phyloP scores from a whole-genome alignment of 495 filamentous ascomycete species.

The Pyrenula massariospora region DNA sequence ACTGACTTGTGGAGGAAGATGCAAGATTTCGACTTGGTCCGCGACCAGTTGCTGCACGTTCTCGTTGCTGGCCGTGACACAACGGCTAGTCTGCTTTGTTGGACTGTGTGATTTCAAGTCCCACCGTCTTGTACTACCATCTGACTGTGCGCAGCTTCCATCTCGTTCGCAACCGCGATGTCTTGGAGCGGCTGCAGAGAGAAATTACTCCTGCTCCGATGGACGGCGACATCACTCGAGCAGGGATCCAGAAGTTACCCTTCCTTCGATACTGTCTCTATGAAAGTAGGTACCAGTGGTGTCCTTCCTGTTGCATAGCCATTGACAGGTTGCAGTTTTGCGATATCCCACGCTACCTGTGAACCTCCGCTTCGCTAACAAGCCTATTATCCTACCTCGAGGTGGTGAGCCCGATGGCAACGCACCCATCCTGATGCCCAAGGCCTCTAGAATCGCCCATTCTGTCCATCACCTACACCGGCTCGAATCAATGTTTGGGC shows the following conservation, averaged over 20 bases:
- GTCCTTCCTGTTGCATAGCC: no score
- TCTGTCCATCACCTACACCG: constrained; percentile 36
- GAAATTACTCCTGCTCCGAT: constrained; percentile 6
- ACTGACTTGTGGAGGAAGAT: constrained; percentile 14
- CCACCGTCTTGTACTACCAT: constrained; percentile 50
- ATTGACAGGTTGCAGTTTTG: no score
- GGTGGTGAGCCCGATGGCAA: constrained; percentile 35
- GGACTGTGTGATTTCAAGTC: no score
- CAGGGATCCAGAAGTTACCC: constrained; percentile 13
- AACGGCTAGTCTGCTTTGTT: constrained; percentile 45
- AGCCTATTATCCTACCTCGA: constrained; percentile 28
- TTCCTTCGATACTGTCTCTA: constrained; percentile 19
- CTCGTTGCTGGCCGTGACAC: constrained; percentile 52
- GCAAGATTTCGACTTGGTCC: no score
- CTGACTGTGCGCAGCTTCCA: constrained; percentile 40
- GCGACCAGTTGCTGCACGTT: constrained; percentile 42
- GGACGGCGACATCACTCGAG: constrained; percentile 8
- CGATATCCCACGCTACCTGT: not conserved
- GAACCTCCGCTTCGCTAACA: constrained; percentile 26
- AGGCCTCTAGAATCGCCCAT: constrained; percentile 28
- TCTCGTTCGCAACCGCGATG: constrained; percentile 12
- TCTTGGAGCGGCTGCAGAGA: constrained; percentile 2
- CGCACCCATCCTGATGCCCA: constrained; percentile 21
- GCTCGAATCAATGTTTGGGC: constrained; percentile 36
- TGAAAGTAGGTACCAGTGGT: no score